Conservation (phyloP, 2,329 filamentous ascomycete species). For the Exophiala xenobiotica region DNA sequence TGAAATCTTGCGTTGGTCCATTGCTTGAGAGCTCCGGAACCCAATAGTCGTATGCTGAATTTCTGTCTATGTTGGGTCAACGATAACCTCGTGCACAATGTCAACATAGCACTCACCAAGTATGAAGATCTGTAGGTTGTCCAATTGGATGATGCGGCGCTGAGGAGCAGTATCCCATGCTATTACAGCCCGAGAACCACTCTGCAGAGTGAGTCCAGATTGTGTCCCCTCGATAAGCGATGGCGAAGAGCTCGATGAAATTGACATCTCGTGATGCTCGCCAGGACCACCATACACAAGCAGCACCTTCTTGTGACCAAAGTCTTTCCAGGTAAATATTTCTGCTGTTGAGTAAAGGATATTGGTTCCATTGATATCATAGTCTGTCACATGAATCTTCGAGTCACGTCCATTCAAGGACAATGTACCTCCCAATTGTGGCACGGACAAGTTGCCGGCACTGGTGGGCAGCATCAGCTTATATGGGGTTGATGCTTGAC, state of each 20-base stretch:
- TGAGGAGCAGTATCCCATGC: slow-evolving; percentile 58
- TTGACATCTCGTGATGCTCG: slow-evolving; percentile 45
- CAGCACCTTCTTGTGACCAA: slow-evolving; percentile 33
- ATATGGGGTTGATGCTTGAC: slow-evolving; percentile 58
- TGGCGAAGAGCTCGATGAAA: slow-evolving; percentile 29
- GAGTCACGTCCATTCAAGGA: slow-evolving; percentile 45
- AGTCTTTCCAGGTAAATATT: slow-evolving; percentile 43
- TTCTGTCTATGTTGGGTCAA: slow-evolving; percentile 28
- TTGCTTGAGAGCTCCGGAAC: slow-evolving; percentile 38
- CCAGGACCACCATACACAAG: slow-evolving; percentile 41
- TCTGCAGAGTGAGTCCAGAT: not conserved
- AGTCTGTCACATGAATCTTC: slow-evolving; percentile 46
- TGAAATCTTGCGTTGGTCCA: slow-evolving; percentile 34
- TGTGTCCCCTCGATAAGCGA: slow-evolving; percentile 2
- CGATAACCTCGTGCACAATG: not conserved
- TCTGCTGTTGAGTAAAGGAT: slow-evolving; percentile 47
- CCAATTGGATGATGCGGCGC: slow-evolving; percentile 41
- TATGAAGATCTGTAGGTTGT: slow-evolving; percentile 34
- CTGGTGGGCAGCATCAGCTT: slow-evolving; percentile 57
- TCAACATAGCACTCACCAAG: slow-evolving; percentile 18
- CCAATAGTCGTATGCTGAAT: slow-evolving; percentile 48
- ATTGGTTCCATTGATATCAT: slow-evolving; percentile 41
- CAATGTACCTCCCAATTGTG: slow-evolving; percentile 41
- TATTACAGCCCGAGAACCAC: slow-evolving; percentile 30
- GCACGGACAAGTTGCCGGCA: slow-evolving; percentile 40